A percentile compares a stretch with the other conserved stretches of the same genome.
Evolutionary conservation across 2,329 filamentous ascomycete species (phyloP).

Genomic region (Aspergillus brunneoviolaceus): DNA sequence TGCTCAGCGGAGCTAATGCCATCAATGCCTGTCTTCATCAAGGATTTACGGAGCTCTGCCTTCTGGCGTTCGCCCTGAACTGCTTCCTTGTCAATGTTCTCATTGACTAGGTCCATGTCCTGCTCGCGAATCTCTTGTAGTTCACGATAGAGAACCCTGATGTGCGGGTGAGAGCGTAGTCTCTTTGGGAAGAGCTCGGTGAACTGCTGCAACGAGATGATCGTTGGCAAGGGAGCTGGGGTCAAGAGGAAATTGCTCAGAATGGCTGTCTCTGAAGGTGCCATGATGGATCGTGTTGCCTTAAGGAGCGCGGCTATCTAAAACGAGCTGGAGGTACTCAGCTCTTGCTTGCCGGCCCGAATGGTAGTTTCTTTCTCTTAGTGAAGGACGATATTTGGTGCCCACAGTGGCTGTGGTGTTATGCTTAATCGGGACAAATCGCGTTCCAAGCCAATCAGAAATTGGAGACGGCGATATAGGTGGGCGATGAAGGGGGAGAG

Average conservation of each 20-base stretch:
- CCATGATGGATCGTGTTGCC: conserved; percentile 51
- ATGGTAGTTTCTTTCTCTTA: background rate
- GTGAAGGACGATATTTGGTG: background rate
- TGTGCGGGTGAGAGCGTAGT: conserved; percentile 64
- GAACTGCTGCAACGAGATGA: conserved; percentile 74
- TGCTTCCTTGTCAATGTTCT: conserved; percentile 47
- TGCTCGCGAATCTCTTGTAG: conserved; percentile 71
- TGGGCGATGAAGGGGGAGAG: background rate
- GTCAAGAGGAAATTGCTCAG: conserved; percentile 75
- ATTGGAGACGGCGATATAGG: background rate
- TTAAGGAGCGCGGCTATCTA: background rate
- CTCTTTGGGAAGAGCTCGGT: conserved; percentile 70
- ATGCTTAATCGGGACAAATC: conserved; percentile 2
- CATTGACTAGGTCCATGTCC: conserved; percentile 65
- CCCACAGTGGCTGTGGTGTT: conserved; percentile 1
- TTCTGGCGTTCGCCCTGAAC: conserved; percentile 38
- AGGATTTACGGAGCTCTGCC: conserved; percentile 38
- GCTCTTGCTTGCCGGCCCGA: too few species aligned
- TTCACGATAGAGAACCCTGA: conserved; percentile 73
- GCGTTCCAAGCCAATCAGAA: background rate
- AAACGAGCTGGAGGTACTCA: background rate
- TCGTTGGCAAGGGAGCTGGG: conserved; percentile 70
- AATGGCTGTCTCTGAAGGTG: conserved; percentile 72
- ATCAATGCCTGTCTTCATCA: conserved; percentile 33
- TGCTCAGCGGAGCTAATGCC: conserved; percentile 34